Evolutionary conservation across 2,329 filamentous ascomycete genomes (phyloP), one percentile per base, ranked within the genome.

Genomic region (Periconia sp.): DNA sequence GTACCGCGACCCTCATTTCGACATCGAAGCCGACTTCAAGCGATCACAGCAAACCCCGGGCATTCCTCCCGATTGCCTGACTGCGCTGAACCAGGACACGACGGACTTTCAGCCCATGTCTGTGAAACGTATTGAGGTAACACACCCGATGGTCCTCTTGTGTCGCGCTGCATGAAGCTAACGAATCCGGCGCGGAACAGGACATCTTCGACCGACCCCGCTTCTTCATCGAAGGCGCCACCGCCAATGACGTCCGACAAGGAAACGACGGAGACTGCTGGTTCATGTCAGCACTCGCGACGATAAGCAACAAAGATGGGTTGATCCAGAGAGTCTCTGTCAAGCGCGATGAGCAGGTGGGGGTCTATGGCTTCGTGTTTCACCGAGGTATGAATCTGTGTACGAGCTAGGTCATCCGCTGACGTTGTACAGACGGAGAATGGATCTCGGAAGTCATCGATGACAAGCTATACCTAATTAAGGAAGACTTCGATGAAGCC

Each of bases 391-490:
- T 50, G 66, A 23, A 25, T 24, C 31, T 39, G 34, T 40, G 25
- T 42, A 29, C 24, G 10, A 36, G 25, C 5, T 33, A 36, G 35
- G 43, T 37, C 42, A 40, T 36, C 22, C 30, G 48, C 65, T 69
- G 31, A 69, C 48, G 12, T 41, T 11, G 35, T 33, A 34, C 52
- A 81, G 89, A 92, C 56, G 90, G 90, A 39, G 89, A 94, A 69
- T 96, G 90, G 91, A 88, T 92, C 43, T 90, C 91, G 57, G 91
- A 88, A 44, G 92, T 96, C 49, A 84, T 96, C 46, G 91, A 96
- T 62, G 91, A 96, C 69, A 95, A 95, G 70, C 78, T 96, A 3
- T 95, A 89, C 65, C 80, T 95, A 13, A 88, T 86, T 46, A 89
- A 88, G 2, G 87, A 89, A 4, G 86, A 88, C 61, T 95, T 89